Evolutionary conservation across 306 rosid species (phyloP), one percentile per base, ranked within the genome.

Genomic region (Comarum palustre): DNA sequence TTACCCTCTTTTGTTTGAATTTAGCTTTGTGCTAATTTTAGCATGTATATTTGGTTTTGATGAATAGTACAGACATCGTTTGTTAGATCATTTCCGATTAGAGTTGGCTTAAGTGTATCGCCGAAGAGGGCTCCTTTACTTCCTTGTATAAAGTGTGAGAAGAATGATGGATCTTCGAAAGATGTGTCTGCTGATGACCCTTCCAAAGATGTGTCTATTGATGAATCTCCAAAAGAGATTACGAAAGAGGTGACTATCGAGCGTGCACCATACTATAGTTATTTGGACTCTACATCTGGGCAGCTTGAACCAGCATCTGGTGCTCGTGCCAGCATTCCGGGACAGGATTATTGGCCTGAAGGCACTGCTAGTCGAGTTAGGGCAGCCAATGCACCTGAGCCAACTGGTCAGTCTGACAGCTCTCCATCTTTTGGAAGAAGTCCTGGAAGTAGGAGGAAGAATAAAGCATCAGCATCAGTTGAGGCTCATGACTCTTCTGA

Each of bases 291-390:
- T 2, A 91, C 96, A 71, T 94, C 99, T 2, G 99, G 97, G 75
- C 88, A 85, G 86, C 90, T 94, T 27, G 99, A 94, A 75, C 99
- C 99, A 0, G 99, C 99, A 31, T 94, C 99, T 25, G 99, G 99
- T 36, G 99, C 97, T 68, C 89, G 99, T 46, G 91, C 99, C 29
- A 91, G 97, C 81, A 85, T 94, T 83, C 99, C 97, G 0, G 96
- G 75, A n/a, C 82, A 80, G 39, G 95, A 94, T 24, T 94, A 82
- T 81, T 94, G 97, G 99, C 96, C 97, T 29, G 99, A 94, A 77
- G 99, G 99, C 55, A 94, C 99, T 68, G 91, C 90, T 46, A 86
- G 82, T 69, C 91, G 74, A 46, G 97, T 94, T 20, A 84, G 96
- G 80, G 91, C 97, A 63, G 99, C 90, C 25, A 83, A 76, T 51